A percentile compares a stretch with the other conserved stretches of the same genome.
These are phyloP conservation scores for Spatholobus suberectus DNA, from an alignment of 306 rosid species.

Conservation along the genomic window DNA sequence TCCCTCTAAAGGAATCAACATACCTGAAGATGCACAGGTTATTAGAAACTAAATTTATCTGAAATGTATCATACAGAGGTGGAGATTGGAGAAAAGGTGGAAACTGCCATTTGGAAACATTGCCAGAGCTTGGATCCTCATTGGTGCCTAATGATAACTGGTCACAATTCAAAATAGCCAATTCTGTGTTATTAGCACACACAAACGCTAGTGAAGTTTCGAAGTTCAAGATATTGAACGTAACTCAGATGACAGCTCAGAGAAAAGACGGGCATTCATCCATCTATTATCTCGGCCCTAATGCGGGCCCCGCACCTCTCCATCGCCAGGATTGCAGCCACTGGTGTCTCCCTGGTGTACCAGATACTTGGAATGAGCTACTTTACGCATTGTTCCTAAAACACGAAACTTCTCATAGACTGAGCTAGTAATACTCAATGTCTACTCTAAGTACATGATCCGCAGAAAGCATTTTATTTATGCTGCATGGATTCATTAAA, in stretches of 20 bases:
- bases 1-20: neutral
- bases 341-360: conserved; percentile 97
- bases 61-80: conserved; percentile 58
- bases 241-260: conserved; percentile 71
- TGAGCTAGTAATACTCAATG: conserved; percentile 32
- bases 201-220: conserved; percentile 28
- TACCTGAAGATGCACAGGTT: neutral
- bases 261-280: conserved; percentile 93
- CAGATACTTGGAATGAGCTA: conserved; percentile 89
- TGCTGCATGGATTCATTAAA: conserved; percentile 16
- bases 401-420: conserved; percentile 32
- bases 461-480: neutral
- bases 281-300: conserved; percentile 65
- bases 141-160: conserved; percentile 62
- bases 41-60: conserved; percentile 20
- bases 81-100: conserved; percentile 93
- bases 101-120: conserved; percentile 78
- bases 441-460: neutral
- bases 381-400: conserved; percentile 71
- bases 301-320: conserved; percentile 51
- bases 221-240: conserved; percentile 60
- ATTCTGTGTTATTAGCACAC: conserved; percentile 52
- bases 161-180: conserved; percentile 67
- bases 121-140: conserved; percentile 76
- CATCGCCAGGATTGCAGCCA: conserved; percentile 96